Evolutionary conservation across 495 filamentous ascomycete species (phyloP), one percentile per base, ranked within the genome.

Genomic region (Hypoxylon fuscum): DNA sequence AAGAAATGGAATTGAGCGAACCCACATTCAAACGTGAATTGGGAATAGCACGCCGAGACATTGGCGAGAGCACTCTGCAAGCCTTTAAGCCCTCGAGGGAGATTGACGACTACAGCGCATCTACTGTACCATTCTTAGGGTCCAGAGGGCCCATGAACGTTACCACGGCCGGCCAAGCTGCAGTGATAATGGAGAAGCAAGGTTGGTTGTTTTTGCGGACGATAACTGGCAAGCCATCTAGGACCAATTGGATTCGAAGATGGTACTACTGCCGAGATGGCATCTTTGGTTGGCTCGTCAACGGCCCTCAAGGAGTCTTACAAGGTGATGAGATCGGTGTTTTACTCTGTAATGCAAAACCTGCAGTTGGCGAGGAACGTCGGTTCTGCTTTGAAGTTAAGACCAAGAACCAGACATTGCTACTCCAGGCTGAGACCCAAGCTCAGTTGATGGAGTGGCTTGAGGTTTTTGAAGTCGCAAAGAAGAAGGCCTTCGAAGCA

Each of bases 371-470:
- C 65, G 95, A 98, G 71, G 95, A 98, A 64, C 85, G 95, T 31
- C 83, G 96, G 23, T 98, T 97, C 72, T 97, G 96, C 70, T 98
- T 98, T 68, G 96, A 98, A 75, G 92, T 98, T 64, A 98, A 97
- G 80, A 98, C 95, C 11, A 98, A 97, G 72, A 96, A 94, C 67
- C 90, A 88, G 66, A 93, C 86, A 43, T 87, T 97, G 37, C 76
- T 97, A 52, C 79, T 98, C 22, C 95, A 98, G 75, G 91, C 95
- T 4, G 96, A 98, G 70, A 96, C 92, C 0, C 95, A 97, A 68
- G 77, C 81, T 43, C 91, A 97, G 66, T 79, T 98, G 18, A 90
- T 89, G 58, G 91, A 94, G 55, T 98, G 95, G 95, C 86, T 98
- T 40, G 84, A 88, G 53, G 86, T 91, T 6, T 97, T 98, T 66